Base-by-base conservation (phyloP, 2,329 filamentous ascomycete genomes). In the Periconia sp. region DNA sequence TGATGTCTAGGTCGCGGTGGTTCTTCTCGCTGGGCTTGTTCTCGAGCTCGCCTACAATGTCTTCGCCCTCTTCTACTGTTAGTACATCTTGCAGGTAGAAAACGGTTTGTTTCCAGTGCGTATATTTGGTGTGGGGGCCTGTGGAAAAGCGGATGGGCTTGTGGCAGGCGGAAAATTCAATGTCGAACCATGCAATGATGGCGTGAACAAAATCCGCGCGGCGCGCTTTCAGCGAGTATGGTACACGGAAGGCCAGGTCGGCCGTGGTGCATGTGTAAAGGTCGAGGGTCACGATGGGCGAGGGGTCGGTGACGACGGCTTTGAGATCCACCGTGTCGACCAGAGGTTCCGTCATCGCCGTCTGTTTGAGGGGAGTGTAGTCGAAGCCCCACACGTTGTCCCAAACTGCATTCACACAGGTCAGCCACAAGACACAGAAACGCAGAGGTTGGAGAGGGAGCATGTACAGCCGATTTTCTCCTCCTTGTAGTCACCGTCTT, bases 21-120 rank as follows among this genome's bases (percentile, higher is more conserved):
- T 99, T 97, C 84, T 94, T 92, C 59, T 89, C 83, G 74, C 96
- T 99, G 49, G 94, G 94, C 77, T 87, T 89, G 79, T 93, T 95
- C 59, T 85, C 82, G 41, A 99, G 79, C 31, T 82, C 80, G 68
- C 91, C 90, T 55, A 80, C 77, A 55, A 99, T 82, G 68, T 85
- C 82, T 81, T 99, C 94, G 53, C 89, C 91, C 70, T 91, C 83
- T 76, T 96, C 88, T 37, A 96, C 92, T 17, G 92, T 97, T 60
- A 99, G 80, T 33, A 96, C 90, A 64, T 99, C 92, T 69, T 90
- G 86, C 59, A 99, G 82, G 79, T 99, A 99, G 80, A 99, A 97
- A 58, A 99, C 94, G 13, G 94, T 99, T 82, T 99, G 94, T 81
- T 99, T 99, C 94, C 94, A 99, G 83, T 99, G 94, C 17, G 94